Base-by-base conservation (phyloP, 345 rosid genomes). In the Crucihimalaya himalaica region DNA sequence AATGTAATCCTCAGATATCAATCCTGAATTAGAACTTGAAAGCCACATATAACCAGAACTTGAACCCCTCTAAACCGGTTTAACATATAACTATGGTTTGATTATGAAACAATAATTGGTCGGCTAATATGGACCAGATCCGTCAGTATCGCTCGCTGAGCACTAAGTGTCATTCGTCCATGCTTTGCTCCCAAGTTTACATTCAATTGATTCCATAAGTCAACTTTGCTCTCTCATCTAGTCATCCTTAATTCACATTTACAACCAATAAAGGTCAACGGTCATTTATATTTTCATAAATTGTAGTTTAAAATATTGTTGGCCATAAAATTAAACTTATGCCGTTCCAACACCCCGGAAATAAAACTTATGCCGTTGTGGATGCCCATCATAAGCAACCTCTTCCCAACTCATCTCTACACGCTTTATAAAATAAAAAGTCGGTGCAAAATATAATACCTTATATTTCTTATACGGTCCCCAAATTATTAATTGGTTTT, bases 381-480 rank as follows among this genome's bases (percentile, higher is more conserved):
- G 66, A 53, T 76, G 58, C 70, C 70, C 52, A 76, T 43, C 63
- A 54, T 58, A 69, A 76, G 74, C 70, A 67, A 66, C 45, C 34
- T 66, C 47, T 54, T 43, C 51, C 53, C 62, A 73, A 29, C 67
- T 67, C 51, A 42, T 42, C 19, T 50, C 21, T 37, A 59, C 56
- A 54, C 70, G 58, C 52, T 54, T 62, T 54, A 75, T 68, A 64
- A 64, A 37, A 15, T 4, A 63, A 70, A 77, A 50, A 64, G 80
- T 71, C 80, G 80, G 80, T 77, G 76, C 63, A 18, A 54, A 61
- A 77, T n/a, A 48, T 37, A 57, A 48, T 71, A 71, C 6, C 12
- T 40, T 65, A 39, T 29, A 57, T 21, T 20, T 20, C 42, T 35
- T 46, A 55, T 12, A 27, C 14, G 46, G 46, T 37, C 68, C 61